Evolutionary conservation across 1,139 yeast species (phyloP).

Genomic region (Meyerozyma guilliermondii): DNA sequence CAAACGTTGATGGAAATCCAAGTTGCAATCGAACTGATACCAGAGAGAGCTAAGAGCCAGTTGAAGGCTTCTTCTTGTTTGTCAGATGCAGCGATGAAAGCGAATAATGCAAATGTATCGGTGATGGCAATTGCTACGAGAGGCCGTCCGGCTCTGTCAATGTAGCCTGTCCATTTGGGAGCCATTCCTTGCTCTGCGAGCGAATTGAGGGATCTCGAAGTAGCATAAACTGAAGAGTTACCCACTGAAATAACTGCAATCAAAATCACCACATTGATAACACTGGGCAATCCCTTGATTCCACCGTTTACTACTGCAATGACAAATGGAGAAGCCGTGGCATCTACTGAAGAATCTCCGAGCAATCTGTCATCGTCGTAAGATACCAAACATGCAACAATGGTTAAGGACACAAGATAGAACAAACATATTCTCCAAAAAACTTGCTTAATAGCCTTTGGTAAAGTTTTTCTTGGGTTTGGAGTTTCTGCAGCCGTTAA

Average conservation of each 20-base stretch:
- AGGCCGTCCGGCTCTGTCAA: conserved; percentile 75
- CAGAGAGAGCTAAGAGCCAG: conserved; percentile 13
- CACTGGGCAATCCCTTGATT: conserved; percentile 20
- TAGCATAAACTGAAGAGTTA: conserved; percentile 54
- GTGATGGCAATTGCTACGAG: conserved; percentile 59
- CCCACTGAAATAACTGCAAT: conserved; percentile 22
- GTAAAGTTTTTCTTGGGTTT: conserved; percentile 54
- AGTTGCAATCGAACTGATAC: conserved; percentile 11
- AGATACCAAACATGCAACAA: conserved; percentile 67
- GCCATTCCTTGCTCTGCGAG: conserved; percentile 80
- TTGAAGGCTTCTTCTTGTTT: conserved; percentile 10
- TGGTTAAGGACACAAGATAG: conserved; percentile 53
- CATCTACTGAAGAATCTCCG: conserved; percentile 46
- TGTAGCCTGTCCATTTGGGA: conserved; percentile 66
- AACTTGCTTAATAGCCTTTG: conserved; percentile 67
- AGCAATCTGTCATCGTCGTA: conserved; percentile 48
- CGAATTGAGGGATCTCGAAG: conserved; percentile 79
- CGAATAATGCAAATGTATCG: conserved; percentile 17
- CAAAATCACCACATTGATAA: conserved; percentile 22
- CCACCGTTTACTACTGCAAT: conserved; percentile 31
- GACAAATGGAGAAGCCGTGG: conserved; percentile 70
- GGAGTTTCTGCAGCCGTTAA: conserved; percentile 31
- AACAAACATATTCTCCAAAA: conserved; percentile 67
- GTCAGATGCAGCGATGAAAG: conserved; percentile 11
- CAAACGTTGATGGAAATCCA: conserved; percentile 12